phyloP scores from a whole-genome alignment of 257 asterid genomes.

The Penstemon eatonii region DNA sequence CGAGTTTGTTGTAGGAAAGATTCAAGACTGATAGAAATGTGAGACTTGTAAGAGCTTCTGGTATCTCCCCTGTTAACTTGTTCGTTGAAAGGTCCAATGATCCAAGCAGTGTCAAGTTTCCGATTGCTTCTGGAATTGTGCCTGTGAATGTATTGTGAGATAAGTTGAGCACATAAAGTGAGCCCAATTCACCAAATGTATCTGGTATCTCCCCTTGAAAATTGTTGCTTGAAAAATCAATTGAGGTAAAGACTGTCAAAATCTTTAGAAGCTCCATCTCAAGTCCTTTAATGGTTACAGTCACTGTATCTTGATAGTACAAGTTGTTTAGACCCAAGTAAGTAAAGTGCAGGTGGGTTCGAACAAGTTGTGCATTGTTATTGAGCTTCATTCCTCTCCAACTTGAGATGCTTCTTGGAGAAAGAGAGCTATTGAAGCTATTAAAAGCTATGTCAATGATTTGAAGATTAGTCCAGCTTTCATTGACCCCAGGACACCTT shows the following conservation, averaged over 20 bases:
- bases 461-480: slow-evolving; percentile 30
- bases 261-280: slow-evolving; percentile 39
- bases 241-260: slow-evolving; percentile 27
- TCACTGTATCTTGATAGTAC: slow-evolving; percentile 38
- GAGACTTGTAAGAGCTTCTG: slow-evolving; percentile 32
- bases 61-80: slow-evolving; percentile 40
- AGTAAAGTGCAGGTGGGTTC: slow-evolving; percentile 14
- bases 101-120: background rate
- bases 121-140: slow-evolving; percentile 32
- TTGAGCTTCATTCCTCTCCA: slow-evolving; percentile 33
- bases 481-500: slow-evolving; percentile 15
- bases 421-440: background rate
- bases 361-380: background rate
- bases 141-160: slow-evolving; percentile 31
- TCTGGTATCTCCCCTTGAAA: slow-evolving; percentile 31
- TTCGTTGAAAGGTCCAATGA: slow-evolving; percentile 36
- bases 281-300: slow-evolving; percentile 39
- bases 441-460: slow-evolving; percentile 4
- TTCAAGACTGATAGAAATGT: slow-evolving; percentile 39
- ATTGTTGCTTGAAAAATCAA: slow-evolving; percentile 38
- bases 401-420: background rate
- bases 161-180: slow-evolving; percentile 31
- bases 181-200: slow-evolving; percentile 22
- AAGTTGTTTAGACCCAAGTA: background rate
- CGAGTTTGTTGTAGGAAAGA: slow-evolving; percentile 33